Conservation (phyloP, 2,329 filamentous ascomycete species). For the Uncinocarpus reesii region DNA sequence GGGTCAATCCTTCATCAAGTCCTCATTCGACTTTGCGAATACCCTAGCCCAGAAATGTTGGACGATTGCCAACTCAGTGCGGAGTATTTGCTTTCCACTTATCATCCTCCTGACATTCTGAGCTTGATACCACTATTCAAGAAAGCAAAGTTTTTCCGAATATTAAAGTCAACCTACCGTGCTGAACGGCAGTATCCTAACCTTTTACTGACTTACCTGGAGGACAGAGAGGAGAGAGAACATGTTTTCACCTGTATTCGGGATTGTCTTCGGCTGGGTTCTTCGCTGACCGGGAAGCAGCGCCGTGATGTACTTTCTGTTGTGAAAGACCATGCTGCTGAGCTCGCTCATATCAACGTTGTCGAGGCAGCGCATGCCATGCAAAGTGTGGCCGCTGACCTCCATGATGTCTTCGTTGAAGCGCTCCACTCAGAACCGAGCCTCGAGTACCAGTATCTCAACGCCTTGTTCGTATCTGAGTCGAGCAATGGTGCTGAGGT, state of each 20-base stretch:
- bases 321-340: conserved; percentile 53
- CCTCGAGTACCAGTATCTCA: conserved; percentile 65
- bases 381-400: conserved; percentile 46
- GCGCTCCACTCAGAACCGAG: conserved; percentile 51
- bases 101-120: conserved; percentile 74
- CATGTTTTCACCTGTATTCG: conserved; percentile 69
- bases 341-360: conserved; percentile 59
- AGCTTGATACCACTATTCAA: conserved; percentile 67
- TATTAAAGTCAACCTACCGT: conserved; percentile 80
- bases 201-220: conserved; percentile 70
- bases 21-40: conserved; percentile 71
- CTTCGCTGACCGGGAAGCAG: conserved; percentile 58
- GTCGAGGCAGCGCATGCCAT: conserved; percentile 55
- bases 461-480: conserved; percentile 59
- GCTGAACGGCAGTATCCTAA: conserved; percentile 68
- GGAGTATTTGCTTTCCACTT: conserved; percentile 87
- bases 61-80: conserved; percentile 96
- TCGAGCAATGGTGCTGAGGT: conserved; percentile 29
- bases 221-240: conserved; percentile 66
- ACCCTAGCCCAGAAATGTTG: conserved; percentile 65
- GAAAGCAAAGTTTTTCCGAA: conserved; percentile 74
- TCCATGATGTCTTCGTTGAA: conserved; percentile 57
- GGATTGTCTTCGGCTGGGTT: conserved; percentile 58
- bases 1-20: conserved; percentile 76
- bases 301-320: conserved; percentile 58